Percentiles rank a stretch among this genome's conserved stretches.
Evolutionary conservation across 106 monocot genomes (phyloP).

Genomic region (Dactylorhiza incarnata): DNA sequence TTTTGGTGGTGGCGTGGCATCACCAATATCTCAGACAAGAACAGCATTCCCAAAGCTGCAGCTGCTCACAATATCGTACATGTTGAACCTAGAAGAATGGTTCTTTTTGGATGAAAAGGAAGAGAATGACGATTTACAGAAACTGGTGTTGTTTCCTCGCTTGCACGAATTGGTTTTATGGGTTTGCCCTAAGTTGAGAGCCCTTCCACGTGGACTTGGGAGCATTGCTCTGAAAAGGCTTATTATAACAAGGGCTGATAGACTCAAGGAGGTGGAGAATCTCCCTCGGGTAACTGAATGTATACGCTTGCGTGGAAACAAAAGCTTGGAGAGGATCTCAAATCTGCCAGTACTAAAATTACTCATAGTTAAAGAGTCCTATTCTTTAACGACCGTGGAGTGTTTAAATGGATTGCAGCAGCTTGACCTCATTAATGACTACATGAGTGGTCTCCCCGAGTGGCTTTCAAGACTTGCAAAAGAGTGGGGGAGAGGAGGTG

Average conservation of each 20-base stretch:
- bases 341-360: slow-evolving; percentile 6
- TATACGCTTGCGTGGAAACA: neutral
- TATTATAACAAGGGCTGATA: neutral
- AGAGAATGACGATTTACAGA: neutral
- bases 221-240: slow-evolving; percentile 11
- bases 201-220: slow-evolving; percentile 14
- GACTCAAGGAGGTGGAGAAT: slow-evolving; percentile 4
- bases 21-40: neutral
- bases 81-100: slow-evolving; percentile 33
- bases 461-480: slow-evolving; percentile 11
- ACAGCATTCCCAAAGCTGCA: slow-evolving; percentile 24
- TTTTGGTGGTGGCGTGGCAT: neutral
- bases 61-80: neutral
- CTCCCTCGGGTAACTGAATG: neutral
- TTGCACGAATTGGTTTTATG: slow-evolving; percentile 3
- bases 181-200: slow-evolving; percentile 16
- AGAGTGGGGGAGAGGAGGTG: slow-evolving; percentile 1
- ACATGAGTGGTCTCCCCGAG: slow-evolving; percentile 14
- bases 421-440: neutral
- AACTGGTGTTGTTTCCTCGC: slow-evolving; percentile 3
- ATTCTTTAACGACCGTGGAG: slow-evolving; percentile 6
- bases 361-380: neutral
- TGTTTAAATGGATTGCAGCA: neutral
- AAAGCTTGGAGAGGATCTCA: neutral
- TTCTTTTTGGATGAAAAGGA: slow-evolving; percentile 5